phyloP scores from a whole-genome alignment of 176 grass and related monocot genomes.

The Triticum dicoccoides region DNA sequence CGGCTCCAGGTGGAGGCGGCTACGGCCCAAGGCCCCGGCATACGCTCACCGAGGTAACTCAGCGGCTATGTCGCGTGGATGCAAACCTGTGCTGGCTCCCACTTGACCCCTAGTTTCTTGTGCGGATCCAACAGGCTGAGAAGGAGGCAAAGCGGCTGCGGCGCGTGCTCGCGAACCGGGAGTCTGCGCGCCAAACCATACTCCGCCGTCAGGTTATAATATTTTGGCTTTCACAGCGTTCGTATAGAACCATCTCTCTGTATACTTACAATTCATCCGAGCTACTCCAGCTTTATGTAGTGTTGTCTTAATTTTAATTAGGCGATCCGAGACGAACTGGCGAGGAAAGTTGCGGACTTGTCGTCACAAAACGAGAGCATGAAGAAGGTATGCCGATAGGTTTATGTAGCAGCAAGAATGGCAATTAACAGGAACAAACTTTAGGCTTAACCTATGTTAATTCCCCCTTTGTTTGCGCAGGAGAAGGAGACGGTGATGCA shows the following conservation, averaged over 20 bases:
- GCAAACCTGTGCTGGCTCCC: not conserved
- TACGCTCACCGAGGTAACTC: constrained; percentile 59
- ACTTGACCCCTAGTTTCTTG: not conserved
- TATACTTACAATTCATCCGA: not conserved
- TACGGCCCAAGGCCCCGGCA: constrained; percentile 41
- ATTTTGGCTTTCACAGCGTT: not conserved
- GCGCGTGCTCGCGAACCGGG: constrained; percentile 75
- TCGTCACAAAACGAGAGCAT: constrained; percentile 58
- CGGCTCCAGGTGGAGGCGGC: not conserved
- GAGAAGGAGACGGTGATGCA: constrained; percentile 54
- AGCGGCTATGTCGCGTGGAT: not conserved
- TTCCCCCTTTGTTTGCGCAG: constrained; percentile 5
- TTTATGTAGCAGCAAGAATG: not conserved
- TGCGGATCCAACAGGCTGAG: constrained; percentile 36
- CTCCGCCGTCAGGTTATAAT: constrained; percentile 56
- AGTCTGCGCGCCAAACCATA: constrained; percentile 70
- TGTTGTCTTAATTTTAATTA: not conserved
- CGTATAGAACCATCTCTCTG: not conserved
- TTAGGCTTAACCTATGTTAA: not conserved
- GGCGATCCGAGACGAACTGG: constrained; percentile 61
- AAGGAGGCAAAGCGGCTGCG: constrained; percentile 66
- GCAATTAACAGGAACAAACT: not conserved
- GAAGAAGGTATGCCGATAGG: constrained; percentile 42
- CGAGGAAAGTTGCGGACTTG: constrained; percentile 45
- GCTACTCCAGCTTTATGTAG: too few relatives aligned